phyloP scores from a whole-genome alignment of 257 asterid species.

The Dorcoceras hygrometricum region DNA sequence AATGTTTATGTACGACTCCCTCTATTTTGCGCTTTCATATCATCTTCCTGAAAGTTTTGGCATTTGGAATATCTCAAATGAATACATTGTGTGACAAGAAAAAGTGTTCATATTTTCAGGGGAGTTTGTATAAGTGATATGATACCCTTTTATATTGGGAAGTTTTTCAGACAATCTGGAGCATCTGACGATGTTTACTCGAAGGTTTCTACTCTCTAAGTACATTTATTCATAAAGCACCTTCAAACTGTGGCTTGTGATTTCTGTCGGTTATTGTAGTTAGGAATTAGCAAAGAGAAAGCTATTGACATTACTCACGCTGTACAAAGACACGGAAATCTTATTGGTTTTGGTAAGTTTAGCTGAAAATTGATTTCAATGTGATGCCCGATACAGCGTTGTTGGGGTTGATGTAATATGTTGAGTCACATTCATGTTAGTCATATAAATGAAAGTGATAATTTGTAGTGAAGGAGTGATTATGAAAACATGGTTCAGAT shows the following conservation, averaged over 20 bases:
- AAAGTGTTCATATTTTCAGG: constrained; percentile 39
- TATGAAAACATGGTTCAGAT: constrained; percentile 1
- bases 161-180: constrained; percentile 59
- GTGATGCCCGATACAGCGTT: constrained; percentile 5
- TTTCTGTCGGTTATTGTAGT: constrained; percentile 36
- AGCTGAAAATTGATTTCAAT: constrained; percentile 9
- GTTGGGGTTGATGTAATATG: constrained; percentile 6
- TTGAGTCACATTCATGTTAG: too few relatives aligned
- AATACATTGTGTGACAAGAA: neutral
- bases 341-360: constrained; percentile 82
- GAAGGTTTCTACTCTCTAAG: constrained; percentile 50
- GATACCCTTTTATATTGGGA: constrained; percentile 90
- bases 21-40: too few relatives aligned
- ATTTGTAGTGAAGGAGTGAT: neutral
- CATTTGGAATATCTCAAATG: constrained; percentile 15
- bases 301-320: constrained; percentile 47
- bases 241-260: constrained; percentile 17
- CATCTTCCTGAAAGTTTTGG: too few relatives aligned
- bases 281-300: constrained; percentile 76
- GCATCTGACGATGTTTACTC: constrained; percentile 64
- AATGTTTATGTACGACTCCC: neutral
- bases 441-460: too few relatives aligned
- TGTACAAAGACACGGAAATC: constrained; percentile 76
- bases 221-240: constrained; percentile 17
- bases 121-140: constrained; percentile 92